Evolutionary conservation across 805 yeast genomes (phyloP).

Genomic region (Metschnikowia aberdeeniae): DNA sequence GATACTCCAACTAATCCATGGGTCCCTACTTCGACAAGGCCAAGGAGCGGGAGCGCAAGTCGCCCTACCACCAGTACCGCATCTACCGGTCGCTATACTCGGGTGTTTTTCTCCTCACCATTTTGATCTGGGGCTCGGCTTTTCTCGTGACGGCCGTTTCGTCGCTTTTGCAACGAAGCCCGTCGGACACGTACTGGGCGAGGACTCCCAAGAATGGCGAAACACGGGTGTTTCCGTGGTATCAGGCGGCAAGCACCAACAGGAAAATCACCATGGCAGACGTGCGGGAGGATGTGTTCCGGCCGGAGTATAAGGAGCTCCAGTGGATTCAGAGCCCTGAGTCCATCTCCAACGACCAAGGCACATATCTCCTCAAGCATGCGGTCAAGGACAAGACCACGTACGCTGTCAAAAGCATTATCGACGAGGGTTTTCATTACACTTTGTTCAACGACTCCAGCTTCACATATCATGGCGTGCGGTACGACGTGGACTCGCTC

Average conservation of each 20-base stretch:
- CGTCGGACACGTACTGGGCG: background rate
- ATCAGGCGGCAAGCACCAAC: constrained; percentile 11
- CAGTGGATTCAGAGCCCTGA: constrained; percentile 67
- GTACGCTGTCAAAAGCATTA: constrained; percentile 54
- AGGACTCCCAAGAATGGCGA: background rate
- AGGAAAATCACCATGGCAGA: constrained; percentile 26
- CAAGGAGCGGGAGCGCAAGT: constrained; percentile 5
- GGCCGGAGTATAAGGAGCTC: constrained; percentile 48
- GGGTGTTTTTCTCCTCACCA: constrained; percentile 19
- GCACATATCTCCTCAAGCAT: constrained; percentile 52
- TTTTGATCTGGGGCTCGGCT: constrained; percentile 37
- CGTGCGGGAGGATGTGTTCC: constrained; percentile 52
- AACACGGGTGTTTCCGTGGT: constrained; percentile 12
- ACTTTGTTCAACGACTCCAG: constrained; percentile 47
- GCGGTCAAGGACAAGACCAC: constrained; percentile 36
- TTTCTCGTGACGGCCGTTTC: constrained; percentile 19
- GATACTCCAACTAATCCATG: background rate
- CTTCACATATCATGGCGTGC: constrained; percentile 36
- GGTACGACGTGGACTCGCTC: constrained; percentile 48
- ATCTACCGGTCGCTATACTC: constrained; percentile 11
- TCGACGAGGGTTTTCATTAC: constrained; percentile 41
- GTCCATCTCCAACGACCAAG: constrained; percentile 52
- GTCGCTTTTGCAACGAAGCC: constrained; percentile 1
- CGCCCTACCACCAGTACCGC: constrained; percentile 10
- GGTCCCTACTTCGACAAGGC: background rate